A percentile compares a stretch with the other conserved stretches of the same genome.
Evolutionary conservation across 768 basidiomycete species (phyloP).

Genomic region (Gloeophyllum trabeum): DNA sequence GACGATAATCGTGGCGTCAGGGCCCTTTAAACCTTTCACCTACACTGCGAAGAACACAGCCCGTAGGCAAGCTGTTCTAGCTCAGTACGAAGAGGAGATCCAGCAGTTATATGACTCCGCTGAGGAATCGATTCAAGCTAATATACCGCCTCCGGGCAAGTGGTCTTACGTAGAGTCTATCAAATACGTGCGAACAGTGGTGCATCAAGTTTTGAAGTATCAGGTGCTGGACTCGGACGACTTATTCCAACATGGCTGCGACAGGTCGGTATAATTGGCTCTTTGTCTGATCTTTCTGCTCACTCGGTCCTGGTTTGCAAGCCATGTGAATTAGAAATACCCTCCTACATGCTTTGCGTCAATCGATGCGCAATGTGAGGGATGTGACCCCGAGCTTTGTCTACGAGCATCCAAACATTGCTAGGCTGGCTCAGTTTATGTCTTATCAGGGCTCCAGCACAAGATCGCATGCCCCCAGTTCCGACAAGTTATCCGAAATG

Average conservation of each 20-base stretch:
- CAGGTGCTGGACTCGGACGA: conserved; percentile 21
- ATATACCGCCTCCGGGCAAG: conserved; percentile 12
- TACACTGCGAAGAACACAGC: conserved; percentile 30
- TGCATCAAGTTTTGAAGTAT: conserved; percentile 20
- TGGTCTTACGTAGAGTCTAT: conserved; percentile 15
- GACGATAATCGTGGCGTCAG: conserved; percentile 30
- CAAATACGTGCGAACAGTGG: conserved; percentile 20
- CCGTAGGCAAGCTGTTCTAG: conserved; percentile 23
- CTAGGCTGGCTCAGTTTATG: conserved; percentile 8
- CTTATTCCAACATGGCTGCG: conserved; percentile 28
- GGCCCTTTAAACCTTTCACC: conserved; percentile 27
- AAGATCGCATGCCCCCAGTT: neutral
- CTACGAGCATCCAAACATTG: conserved; percentile 18
- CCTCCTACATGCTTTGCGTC: conserved; percentile 12
- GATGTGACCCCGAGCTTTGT: conserved; percentile 13
- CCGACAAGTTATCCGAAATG: conserved; percentile 2
- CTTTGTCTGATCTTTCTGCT: neutral
- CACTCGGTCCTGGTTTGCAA: conserved; percentile 17
- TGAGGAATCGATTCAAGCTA: conserved; percentile 20
- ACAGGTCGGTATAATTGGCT: conserved; percentile 18
- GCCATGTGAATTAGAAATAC: conserved; percentile 25
- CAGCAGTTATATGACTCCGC: conserved; percentile 22
- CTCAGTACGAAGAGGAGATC: conserved; percentile 29
- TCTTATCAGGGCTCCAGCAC: neutral
- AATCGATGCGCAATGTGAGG: conserved; percentile 9